Percentiles rank a stretch among this genome's conserved stretches.
These are phyloP conservation scores for Cryphonectria japonica DNA, from an alignment of 2,329 filamentous ascomycete genomes.

Conservation along the genomic window DNA sequence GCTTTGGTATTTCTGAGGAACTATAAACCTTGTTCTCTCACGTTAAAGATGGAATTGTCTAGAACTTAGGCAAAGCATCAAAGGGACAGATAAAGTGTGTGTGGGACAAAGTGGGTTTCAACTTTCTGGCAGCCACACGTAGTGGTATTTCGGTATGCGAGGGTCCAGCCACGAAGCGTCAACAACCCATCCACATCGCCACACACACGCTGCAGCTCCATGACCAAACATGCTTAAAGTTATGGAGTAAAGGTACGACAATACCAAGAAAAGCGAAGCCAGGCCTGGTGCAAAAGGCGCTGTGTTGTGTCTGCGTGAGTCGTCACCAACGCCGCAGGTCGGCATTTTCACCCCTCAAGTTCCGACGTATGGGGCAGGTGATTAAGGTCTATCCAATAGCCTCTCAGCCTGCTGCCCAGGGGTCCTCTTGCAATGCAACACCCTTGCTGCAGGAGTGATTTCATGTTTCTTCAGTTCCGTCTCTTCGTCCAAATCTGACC, in stretches of 20 bases:
- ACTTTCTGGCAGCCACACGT: neutral
- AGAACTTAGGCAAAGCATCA: neutral
- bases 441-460: conserved; percentile 16
- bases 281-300: neutral
- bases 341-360: conserved; percentile 13
- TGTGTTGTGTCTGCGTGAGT: neutral
- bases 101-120: neutral
- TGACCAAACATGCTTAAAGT: neutral
- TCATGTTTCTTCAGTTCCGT: neutral
- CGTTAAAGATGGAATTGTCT: neutral
- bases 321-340: conserved; percentile 16
- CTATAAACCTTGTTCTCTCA: neutral
- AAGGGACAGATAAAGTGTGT: too few relatives aligned
- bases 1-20: neutral
- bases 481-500: neutral
- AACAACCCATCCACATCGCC: neutral
- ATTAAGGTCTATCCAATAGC: conserved; percentile 1
- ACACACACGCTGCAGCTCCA: neutral
- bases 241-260: neutral
- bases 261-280: neutral
- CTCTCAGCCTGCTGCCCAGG: neutral
- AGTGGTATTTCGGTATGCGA: neutral
- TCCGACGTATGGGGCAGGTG: conserved; percentile 24
- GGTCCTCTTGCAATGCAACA: neutral
- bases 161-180: neutral